Conservation (phyloP, 1,139 yeast species). For the Candida tropicalis region DNA sequence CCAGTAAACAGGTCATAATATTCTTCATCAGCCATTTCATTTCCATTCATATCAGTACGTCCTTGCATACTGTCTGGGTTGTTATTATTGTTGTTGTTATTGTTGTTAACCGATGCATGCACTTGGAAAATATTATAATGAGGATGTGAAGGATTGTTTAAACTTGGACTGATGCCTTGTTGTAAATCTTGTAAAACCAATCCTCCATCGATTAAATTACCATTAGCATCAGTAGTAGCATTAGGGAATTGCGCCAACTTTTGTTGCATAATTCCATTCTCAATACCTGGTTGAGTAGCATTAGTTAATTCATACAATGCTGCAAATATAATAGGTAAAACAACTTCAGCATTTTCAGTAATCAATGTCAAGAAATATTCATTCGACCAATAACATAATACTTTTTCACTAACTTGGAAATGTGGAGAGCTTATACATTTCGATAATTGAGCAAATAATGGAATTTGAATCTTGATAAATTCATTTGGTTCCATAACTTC, state of each 20-base stretch:
- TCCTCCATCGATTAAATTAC: constrained; percentile 46
- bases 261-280: constrained; percentile 51
- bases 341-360: constrained; percentile 89
- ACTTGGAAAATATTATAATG: constrained; percentile 19
- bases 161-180: constrained; percentile 21
- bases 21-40: constrained; percentile 47
- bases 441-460: constrained; percentile 89
- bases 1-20: constrained; percentile 48
- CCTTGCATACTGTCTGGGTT: constrained; percentile 9
- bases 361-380: constrained; percentile 90
- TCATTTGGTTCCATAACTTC: constrained; percentile 96
- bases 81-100: constrained; percentile 14
- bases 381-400: constrained; percentile 90
- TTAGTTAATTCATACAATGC: constrained; percentile 82
- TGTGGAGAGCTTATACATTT: constrained; percentile 95
- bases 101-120: constrained; percentile 22
- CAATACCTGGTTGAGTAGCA: constrained; percentile 51
- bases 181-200: constrained; percentile 27
- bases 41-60: constrained; percentile 18
- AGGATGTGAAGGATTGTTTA: constrained; percentile 20
- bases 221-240: constrained; percentile 49
- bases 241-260: constrained; percentile 44
- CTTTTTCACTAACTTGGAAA: constrained; percentile 97
- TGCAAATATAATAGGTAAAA: constrained; percentile 89
- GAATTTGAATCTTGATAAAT: constrained; percentile 89